Evolutionary conservation across 805 yeast genomes (phyloP).

Genomic region (Candida quercuum): DNA sequence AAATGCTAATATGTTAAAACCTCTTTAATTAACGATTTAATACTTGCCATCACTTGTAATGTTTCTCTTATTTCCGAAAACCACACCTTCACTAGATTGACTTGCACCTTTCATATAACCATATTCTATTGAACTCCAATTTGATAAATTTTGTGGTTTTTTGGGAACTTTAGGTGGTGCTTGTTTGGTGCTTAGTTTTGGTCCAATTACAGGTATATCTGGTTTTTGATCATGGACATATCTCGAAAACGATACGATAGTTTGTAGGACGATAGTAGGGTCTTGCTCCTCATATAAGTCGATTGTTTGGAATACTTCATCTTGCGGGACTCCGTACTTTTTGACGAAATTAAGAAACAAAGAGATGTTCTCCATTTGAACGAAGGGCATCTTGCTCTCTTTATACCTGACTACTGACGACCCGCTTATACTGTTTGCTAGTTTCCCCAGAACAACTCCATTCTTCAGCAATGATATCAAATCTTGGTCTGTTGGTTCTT

Average conservation of each 20-base stretch:
- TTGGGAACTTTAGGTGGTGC: slow-evolving; percentile 47
- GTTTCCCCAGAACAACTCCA: slow-evolving; percentile 50
- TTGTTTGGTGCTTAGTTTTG: slow-evolving; percentile 43
- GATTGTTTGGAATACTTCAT: slow-evolving; percentile 73
- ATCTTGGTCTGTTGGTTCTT: slow-evolving; percentile 33
- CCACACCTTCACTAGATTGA: slow-evolving; percentile 47
- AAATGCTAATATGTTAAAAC: too few species aligned
- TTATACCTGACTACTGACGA: slow-evolving; percentile 40
- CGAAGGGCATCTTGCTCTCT: slow-evolving; percentile 67
- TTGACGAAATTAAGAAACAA: slow-evolving; percentile 62
- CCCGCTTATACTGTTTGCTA: slow-evolving; percentile 37
- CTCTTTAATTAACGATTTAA: background rate
- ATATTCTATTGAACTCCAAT: slow-evolving; percentile 56
- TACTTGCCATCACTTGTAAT: slow-evolving; percentile 22
- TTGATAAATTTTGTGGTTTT: slow-evolving; percentile 44
- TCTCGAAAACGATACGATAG: slow-evolving; percentile 69
- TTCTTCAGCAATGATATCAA: slow-evolving; percentile 53
- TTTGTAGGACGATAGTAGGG: slow-evolving; percentile 72
- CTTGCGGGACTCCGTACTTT: slow-evolving; percentile 65
- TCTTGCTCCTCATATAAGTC: slow-evolving; percentile 72
- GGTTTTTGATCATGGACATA: slow-evolving; percentile 54
- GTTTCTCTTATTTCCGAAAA: slow-evolving; percentile 47
- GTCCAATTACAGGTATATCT: slow-evolving; percentile 50
- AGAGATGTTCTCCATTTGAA: slow-evolving; percentile 81
- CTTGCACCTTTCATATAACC: slow-evolving; percentile 57